Evolutionary conservation across 2,329 filamentous ascomycete genomes (phyloP).

Genomic region (Aspergillus novofumigatus): DNA sequence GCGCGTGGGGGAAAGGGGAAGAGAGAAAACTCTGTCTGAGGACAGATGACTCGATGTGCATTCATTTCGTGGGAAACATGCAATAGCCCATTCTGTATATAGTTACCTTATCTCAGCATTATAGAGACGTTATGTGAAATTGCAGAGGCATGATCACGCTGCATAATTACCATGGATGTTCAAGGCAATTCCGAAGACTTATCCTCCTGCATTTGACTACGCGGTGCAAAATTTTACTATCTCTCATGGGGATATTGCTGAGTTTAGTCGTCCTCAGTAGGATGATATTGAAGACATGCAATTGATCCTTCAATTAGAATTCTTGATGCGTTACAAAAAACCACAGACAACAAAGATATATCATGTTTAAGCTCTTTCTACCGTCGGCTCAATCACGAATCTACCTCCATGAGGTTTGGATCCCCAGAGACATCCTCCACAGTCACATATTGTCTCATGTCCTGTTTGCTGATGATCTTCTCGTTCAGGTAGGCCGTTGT

Average conservation of each 20-base stretch:
- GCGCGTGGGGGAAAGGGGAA: conserved; percentile 10
- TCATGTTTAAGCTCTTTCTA: background rate
- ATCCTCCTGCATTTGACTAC: background rate
- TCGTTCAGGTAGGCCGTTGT: conserved; percentile 96
- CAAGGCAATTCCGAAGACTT: background rate
- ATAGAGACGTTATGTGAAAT: background rate
- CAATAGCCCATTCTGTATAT: background rate
- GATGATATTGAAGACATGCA: background rate
- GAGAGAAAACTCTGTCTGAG: background rate
- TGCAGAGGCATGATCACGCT: background rate
- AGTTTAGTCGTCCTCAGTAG: background rate
- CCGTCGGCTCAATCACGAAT: conserved; percentile 33
- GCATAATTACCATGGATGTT: background rate
- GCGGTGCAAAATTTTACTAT: background rate
- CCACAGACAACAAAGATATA: conserved; percentile 5
- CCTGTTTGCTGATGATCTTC: conserved; percentile 90
- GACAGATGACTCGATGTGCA: background rate
- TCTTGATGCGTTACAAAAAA: conserved; percentile 6
- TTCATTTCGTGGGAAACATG: background rate
- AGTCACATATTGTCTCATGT: conserved; percentile 89
- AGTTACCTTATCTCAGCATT: background rate
- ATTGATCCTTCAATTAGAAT: conserved; percentile 2
- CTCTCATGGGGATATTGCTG: background rate
- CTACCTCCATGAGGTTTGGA: conserved; percentile 63
- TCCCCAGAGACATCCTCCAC: conserved; percentile 78